These are phyloP conservation scores for Suillus variegatus DNA, from an alignment of 768 basidiomycete species.

Conservation along the genomic window DNA sequence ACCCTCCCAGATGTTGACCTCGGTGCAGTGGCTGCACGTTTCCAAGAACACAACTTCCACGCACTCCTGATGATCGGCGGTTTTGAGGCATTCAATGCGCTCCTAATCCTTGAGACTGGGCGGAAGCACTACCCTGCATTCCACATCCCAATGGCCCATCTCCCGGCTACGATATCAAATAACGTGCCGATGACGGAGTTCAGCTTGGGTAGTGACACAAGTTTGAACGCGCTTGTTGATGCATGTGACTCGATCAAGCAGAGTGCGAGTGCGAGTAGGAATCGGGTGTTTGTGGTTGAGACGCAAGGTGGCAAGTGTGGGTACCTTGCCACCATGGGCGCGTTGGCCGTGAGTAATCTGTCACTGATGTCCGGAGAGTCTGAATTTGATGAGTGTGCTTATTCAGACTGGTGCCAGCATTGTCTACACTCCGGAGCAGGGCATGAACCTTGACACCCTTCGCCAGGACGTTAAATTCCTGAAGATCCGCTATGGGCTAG, in stretches of 20 bases:
- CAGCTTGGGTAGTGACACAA: conserved; percentile 95
- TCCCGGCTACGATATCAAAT: conserved; percentile 97
- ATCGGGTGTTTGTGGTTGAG: conserved; percentile 97
- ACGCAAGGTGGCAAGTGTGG: conserved; percentile 98
- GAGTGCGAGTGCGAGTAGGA: conserved; percentile 93
- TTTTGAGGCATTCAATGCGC: conserved; percentile 88
- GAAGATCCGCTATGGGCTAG: conserved; percentile 80
- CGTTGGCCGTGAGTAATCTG: conserved; percentile 74
- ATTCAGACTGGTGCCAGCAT: conserved; percentile 84
- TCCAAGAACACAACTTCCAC: conserved; percentile 83
- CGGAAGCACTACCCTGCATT: conserved; percentile 86
- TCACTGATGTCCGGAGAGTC: not conserved
- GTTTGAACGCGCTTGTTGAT: conserved; percentile 93
- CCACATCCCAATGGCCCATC: conserved; percentile 93
- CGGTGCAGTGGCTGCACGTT: conserved; percentile 85
- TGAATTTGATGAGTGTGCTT: conserved; percentile 2
- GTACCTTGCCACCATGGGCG: conserved; percentile 94
- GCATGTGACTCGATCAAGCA: conserved; percentile 99
- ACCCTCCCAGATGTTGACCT: conserved; percentile 83
- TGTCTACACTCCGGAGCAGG: conserved; percentile 92
- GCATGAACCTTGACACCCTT: conserved; percentile 81
- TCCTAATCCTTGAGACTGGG: conserved; percentile 78
- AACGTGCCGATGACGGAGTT: conserved; percentile 98
- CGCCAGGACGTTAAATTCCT: conserved; percentile 87
- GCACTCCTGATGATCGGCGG: conserved; percentile 90